Evolutionary conservation across 164 flowering plant species (phyloP), one percentile per base, ranked within the genome.

Genomic region (Taxillus chinensis): DNA sequence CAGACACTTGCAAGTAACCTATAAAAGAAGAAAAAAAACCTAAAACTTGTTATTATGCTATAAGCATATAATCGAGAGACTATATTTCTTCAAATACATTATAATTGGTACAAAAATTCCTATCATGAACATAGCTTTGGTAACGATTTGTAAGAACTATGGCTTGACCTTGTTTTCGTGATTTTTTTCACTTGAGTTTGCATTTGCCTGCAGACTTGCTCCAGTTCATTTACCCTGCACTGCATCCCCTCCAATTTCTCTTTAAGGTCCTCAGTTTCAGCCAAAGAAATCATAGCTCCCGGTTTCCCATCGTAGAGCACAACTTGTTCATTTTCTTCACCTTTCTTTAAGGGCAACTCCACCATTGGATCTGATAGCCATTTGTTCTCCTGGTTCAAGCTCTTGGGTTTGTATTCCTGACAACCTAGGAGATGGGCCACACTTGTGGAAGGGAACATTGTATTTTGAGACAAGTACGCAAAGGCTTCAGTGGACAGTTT

Each of bases 81-180:
- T 5, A 43, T 43, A 43, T 5, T 43, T 43, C 8, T 5, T 5
- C 5, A 43, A 43, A 43, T 43, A 43, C 45, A 43, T 5, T 8
- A 43, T 51, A 46, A 5, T 5, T 41, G 9, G 37, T n/a, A n/a
- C n/a, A n/a, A 51, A 39, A 62, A 5, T 39, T 39, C 15, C 12
- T 41, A 61, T 83, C 82, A 89, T 61, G 96, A 92, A 73, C n/a
- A n/a, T n/a, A 92, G 72, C 75, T 66, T 80, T 4, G 98, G 98
- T 65, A 92, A 66, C 40, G 88, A 81, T 78, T 70, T 79, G 39
- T 76, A 51, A 62, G 60, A 78, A 10, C 7, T 10, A 46, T 10
- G 3, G 3, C 50, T 46, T 43, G 45, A 43, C n/a, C n/a, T n/a
- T n/a, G n/a, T n/a, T 10, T 46, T 46, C 50, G 3, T 46, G 50